A percentile compares a stretch with the other conserved stretches of the same genome.
Evolutionary conservation across 2,329 filamentous ascomycete genomes (phyloP).

Genomic region (Shiraia sp.): DNA sequence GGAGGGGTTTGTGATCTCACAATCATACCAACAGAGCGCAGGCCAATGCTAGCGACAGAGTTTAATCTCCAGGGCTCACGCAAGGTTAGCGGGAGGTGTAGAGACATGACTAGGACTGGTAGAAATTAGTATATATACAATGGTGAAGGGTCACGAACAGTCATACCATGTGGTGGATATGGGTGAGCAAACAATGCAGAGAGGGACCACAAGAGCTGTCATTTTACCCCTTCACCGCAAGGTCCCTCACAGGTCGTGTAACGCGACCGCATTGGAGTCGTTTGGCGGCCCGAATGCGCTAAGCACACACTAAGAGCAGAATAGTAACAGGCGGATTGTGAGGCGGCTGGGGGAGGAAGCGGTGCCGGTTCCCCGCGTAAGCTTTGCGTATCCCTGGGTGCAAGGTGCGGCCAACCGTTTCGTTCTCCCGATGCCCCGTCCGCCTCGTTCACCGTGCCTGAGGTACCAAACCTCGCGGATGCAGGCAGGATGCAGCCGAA

Average conservation of each 20-base stretch:
- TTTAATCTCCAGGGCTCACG: slow-evolving; percentile 19
- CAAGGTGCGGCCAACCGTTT: slow-evolving; percentile 22
- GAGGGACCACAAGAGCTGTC: slow-evolving; percentile 30
- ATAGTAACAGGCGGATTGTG: slow-evolving; percentile 14
- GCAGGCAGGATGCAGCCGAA: slow-evolving; percentile 21
- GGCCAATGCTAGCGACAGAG: slow-evolving; percentile 18
- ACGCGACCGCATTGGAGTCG: slow-evolving; percentile 31
- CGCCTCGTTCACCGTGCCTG: slow-evolving; percentile 24
- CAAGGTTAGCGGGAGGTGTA: slow-evolving; percentile 22
- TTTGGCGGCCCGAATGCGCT: slow-evolving; percentile 32
- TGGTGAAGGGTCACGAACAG: slow-evolving; percentile 10
- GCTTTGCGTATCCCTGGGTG: slow-evolving; percentile 20
- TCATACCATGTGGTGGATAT: slow-evolving; percentile 20
- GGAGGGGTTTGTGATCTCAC: slow-evolving; percentile 25
- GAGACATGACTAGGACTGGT: slow-evolving; percentile 22
- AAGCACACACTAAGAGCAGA: slow-evolving; percentile 12
- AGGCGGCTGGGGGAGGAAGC: neutral
- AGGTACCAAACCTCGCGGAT: slow-evolving; percentile 21
- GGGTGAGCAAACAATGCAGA: slow-evolving; percentile 31
- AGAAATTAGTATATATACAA: slow-evolving; percentile 25
- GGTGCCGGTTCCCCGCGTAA: slow-evolving; percentile 27
- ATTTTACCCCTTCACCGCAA: slow-evolving; percentile 36
- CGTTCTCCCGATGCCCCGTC: slow-evolving; percentile 35
- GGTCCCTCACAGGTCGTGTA: slow-evolving; percentile 28
- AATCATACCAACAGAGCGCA: slow-evolving; percentile 28